Percentiles rank a stretch among this genome's conserved stretches.
phyloP scores from a whole-genome alignment of 1,284 basidiomycete genomes.

The Apiotrichum sp. region DNA sequence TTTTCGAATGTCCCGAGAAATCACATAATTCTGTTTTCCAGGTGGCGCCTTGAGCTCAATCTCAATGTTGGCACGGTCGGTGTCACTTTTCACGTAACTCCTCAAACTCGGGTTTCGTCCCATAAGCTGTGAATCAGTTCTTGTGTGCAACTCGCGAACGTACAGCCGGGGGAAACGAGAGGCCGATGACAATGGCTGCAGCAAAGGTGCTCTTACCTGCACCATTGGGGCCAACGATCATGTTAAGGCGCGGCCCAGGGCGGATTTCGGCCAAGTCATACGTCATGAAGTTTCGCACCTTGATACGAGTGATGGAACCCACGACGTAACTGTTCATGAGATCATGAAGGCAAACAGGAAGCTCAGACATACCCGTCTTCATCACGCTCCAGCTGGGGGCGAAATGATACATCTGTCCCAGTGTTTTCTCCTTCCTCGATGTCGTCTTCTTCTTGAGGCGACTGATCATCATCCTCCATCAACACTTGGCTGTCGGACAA shows the following conservation, averaged over 20 bases:
- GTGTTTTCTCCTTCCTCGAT: not conserved
- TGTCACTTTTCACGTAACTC: constrained; percentile 77
- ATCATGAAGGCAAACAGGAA: not conserved
- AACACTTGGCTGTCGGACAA: no score
- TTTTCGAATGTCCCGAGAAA: constrained; percentile 61
- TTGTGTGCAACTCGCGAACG: constrained; percentile 27
- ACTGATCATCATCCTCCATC: not conserved
- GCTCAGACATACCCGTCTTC: constrained; percentile 22
- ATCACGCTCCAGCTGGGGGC: constrained; percentile 24
- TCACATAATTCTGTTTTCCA: constrained; percentile 68
- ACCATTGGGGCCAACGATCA: constrained; percentile 97
- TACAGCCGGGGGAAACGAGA: constrained; percentile 78
- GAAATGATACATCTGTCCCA: constrained; percentile 2
- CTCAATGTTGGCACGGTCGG: constrained; percentile 70
- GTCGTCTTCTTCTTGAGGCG: not conserved
- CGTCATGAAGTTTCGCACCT: constrained; percentile 86
- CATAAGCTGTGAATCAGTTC: constrained; percentile 56
- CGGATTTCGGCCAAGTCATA: constrained; percentile 88
- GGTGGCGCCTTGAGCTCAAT: constrained; percentile 80
- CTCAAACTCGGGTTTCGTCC: constrained; percentile 75
- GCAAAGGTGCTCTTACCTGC: constrained; percentile 94
- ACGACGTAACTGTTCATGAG: constrained; percentile 65
- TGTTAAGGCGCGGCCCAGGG: constrained; percentile 90
- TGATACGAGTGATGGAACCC: constrained; percentile 86
- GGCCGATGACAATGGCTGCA: constrained; percentile 88